phyloP scores from a whole-genome alignment of 768 basidiomycete species.

The Rhodosporidiobolus sp. region DNA sequence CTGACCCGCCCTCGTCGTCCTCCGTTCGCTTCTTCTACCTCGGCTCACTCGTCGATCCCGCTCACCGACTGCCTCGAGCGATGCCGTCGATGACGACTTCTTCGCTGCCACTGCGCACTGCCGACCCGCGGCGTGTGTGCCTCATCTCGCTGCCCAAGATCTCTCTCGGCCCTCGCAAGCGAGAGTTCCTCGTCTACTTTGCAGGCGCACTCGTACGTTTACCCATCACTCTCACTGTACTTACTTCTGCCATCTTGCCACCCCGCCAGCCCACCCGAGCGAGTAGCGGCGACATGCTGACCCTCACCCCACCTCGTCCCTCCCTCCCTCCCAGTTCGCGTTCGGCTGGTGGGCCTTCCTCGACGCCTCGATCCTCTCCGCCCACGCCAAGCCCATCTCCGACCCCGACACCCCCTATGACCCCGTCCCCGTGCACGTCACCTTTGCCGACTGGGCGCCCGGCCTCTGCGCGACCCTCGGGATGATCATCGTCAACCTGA shows the following conservation, averaged over 20 bases:
- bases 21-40: neutral
- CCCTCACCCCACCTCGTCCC: constrained; percentile 3
- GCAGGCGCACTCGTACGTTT: constrained; percentile 84
- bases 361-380: constrained; percentile 85
- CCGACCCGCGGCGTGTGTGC: constrained; percentile 79
- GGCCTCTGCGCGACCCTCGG: constrained; percentile 89
- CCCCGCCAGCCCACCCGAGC: neutral
- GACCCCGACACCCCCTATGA: constrained; percentile 66
- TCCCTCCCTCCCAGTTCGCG: constrained; percentile 65
- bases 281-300: neutral
- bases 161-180: constrained; percentile 61
- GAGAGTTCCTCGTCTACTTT: constrained; percentile 82
- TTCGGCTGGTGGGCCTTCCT: constrained; percentile 92
- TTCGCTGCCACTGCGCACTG: constrained; percentile 9
- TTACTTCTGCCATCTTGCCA: neutral
- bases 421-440: constrained; percentile 72
- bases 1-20: too few species aligned
- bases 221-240: neutral
- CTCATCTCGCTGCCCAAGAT: constrained; percentile 76
- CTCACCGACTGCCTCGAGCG: neutral
- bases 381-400: constrained; percentile 64
- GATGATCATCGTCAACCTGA: constrained; percentile 85
- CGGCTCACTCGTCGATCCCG: neutral
- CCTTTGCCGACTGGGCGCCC: constrained; percentile 84
- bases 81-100: neutral